These are phyloP conservation scores for Exsudoporus frostii DNA, from an alignment of 768 basidiomycete species.

Conservation along the genomic window DNA sequence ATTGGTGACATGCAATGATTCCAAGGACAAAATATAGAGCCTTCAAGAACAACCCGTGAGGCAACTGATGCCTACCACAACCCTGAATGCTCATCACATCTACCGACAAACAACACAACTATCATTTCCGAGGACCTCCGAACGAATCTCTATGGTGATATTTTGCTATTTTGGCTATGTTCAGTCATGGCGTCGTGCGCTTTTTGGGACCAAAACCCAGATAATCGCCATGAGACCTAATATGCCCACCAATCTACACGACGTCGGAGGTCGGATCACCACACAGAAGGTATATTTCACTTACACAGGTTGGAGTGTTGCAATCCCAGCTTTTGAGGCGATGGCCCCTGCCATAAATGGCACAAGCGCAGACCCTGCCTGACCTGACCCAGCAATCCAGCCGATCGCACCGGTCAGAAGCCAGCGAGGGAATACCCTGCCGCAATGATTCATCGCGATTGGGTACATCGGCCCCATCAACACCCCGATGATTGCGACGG, in stretches of 20 bases:
- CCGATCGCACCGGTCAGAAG: slow-evolving; percentile 40
- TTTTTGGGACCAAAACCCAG: slow-evolving; percentile 39
- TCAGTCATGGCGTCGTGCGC: slow-evolving; percentile 6
- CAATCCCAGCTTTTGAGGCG: slow-evolving; percentile 40
- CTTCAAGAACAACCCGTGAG: background rate
- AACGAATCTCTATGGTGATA: background rate
- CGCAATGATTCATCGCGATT: slow-evolving; percentile 39
- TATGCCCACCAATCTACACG: slow-evolving; percentile 31
- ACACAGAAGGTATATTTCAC: slow-evolving; percentile 14
- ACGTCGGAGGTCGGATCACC: background rate
- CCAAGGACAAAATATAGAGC: background rate
- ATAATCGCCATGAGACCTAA: slow-evolving; percentile 37
- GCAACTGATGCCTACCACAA: background rate
- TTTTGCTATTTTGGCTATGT: background rate
- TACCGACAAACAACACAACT: background rate
- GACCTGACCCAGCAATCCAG: slow-evolving; percentile 53
- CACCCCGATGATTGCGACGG: slow-evolving; percentile 61
- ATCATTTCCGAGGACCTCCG: background rate
- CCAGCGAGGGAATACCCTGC: slow-evolving; percentile 33
- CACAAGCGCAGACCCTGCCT: slow-evolving; percentile 47
- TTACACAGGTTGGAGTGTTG: slow-evolving; percentile 48
- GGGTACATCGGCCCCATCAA: slow-evolving; percentile 78
- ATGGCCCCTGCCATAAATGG: slow-evolving; percentile 51
- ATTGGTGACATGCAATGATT: background rate
- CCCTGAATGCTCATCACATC: background rate